These are phyloP conservation scores for Kodamaea derodonti DNA, from an alignment of 1,139 yeast genomes.

Conservation along the genomic window DNA sequence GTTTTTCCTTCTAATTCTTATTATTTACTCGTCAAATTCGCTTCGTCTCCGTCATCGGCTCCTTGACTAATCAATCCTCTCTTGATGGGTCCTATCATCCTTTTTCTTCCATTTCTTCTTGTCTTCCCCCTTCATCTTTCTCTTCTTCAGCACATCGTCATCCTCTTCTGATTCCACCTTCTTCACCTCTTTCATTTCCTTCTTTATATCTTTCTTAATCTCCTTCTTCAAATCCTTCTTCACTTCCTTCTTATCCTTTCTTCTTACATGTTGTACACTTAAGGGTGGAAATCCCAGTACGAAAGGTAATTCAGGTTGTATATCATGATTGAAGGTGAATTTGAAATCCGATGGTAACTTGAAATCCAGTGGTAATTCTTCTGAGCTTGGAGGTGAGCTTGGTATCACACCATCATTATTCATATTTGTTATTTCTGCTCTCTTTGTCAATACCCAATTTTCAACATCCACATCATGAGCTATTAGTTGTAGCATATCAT, in stretches of 20 bases:
- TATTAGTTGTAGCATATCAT: constrained; percentile 49
- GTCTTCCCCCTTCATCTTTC: constrained; percentile 2
- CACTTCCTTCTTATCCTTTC: constrained; percentile 1
- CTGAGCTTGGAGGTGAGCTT: constrained; percentile 1
- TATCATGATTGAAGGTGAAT: constrained; percentile 31
- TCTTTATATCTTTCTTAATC: constrained; percentile 1
- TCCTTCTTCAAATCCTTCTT: background rate
- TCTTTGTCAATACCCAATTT: constrained; percentile 48
- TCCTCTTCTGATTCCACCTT: constrained; percentile 6
- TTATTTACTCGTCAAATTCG: no score
- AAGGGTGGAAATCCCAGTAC: constrained; percentile 45
- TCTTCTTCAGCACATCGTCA: constrained; percentile 9
- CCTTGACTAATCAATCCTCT: no score
- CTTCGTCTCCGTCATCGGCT: no score
- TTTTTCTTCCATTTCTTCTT: constrained; percentile 7
- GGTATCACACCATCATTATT: constrained; percentile 3
- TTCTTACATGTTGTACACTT: constrained; percentile 28
- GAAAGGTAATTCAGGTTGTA: constrained; percentile 35
- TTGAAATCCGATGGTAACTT: constrained; percentile 33
- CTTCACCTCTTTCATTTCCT: constrained; percentile 4
- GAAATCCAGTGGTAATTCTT: constrained; percentile 6
- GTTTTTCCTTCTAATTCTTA: no score
- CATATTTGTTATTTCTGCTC: constrained; percentile 40
- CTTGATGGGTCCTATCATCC: no score
- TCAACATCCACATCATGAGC: constrained; percentile 48